A percentile compares a stretch with the other conserved stretches of the same genome.
These are phyloP conservation scores for Mortierella sp. DNA, from an alignment of 371 early-diverging fungal species.

Conservation along the genomic window DNA sequence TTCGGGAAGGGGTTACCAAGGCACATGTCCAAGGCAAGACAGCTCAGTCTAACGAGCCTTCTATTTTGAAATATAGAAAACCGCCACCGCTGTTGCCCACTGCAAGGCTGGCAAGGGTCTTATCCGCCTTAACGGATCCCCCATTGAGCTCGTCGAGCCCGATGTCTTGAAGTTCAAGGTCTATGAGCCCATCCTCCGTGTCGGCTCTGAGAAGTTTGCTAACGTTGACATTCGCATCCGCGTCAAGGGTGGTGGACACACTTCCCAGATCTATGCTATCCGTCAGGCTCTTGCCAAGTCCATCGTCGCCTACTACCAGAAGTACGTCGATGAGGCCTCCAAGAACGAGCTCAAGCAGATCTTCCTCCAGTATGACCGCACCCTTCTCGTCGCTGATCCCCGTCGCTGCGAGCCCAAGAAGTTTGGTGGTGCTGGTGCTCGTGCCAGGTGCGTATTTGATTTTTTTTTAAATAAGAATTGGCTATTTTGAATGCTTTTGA, in stretches of 20 bases:
- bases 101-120: conserved; percentile 98
- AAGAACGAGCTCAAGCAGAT: conserved; percentile 99
- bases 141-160: conserved; percentile 96
- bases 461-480: not conserved
- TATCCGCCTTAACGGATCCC: conserved; percentile 91
- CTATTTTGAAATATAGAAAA: no score
- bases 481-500: not conserved
- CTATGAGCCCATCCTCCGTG: conserved; percentile 97
- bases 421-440: conserved; percentile 99
- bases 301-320: conserved; percentile 99
- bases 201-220: conserved; percentile 97
- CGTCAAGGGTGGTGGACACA: conserved; percentile 98
- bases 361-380: conserved; percentile 97
- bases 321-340: conserved; percentile 99
- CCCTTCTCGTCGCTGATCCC: conserved; percentile 99
- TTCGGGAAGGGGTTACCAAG: no score
- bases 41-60: conserved; percentile 99
- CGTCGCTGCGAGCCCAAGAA: conserved; percentile 99
- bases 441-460: conserved; percentile 84
- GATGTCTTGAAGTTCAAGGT: conserved; percentile 98
- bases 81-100: conserved; percentile 99
- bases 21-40: conserved; percentile 93
- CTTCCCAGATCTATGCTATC: conserved; percentile 96
- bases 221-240: conserved; percentile 96
- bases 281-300: conserved; percentile 99